Percentiles rank a stretch among this genome's conserved stretches.
Conservation (phyloP, 2,329 filamentous ascomycete species). For the Verticillium longisporum region DNA sequence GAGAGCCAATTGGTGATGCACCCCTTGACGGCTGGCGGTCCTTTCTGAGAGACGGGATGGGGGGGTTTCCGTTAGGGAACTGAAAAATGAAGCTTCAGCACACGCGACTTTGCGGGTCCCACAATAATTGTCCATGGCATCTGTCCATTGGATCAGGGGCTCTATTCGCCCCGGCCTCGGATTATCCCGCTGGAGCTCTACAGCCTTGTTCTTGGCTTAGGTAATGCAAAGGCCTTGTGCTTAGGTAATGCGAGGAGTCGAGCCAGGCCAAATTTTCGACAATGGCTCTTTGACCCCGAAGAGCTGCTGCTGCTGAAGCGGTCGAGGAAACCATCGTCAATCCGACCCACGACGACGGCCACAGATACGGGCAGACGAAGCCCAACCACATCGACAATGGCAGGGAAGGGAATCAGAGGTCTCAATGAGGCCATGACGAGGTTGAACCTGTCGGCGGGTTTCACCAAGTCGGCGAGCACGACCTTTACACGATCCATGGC, state of each 20-base stretch:
- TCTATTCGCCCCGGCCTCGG: background rate
- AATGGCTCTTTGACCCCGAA: background rate
- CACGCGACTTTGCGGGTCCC: slow-evolving; percentile 1
- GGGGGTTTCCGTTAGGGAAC: background rate
- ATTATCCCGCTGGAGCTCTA: background rate
- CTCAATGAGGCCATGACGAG: slow-evolving; percentile 46
- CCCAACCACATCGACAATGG: slow-evolving; percentile 23
- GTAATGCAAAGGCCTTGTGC: background rate
- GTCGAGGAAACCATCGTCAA: background rate
- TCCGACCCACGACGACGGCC: background rate
- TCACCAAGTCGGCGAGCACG: slow-evolving; percentile 28
- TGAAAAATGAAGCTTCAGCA: slow-evolving; percentile 1
- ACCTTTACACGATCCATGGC: slow-evolving; percentile 47
- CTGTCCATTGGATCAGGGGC: background rate
- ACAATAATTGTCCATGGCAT: background rate
- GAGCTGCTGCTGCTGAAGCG: background rate
- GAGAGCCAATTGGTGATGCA: background rate
- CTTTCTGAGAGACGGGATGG: background rate
- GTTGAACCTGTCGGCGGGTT: slow-evolving; percentile 36
- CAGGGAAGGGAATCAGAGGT: slow-evolving; percentile 40
- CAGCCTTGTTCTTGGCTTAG: background rate
- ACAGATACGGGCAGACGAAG: background rate
- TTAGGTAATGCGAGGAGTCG: background rate
- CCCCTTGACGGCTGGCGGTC: background rate
- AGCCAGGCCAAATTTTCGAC: background rate